Base-by-base conservation (phyloP, 2,329 filamentous ascomycete species). In the Talaromyces sp. region DNA sequence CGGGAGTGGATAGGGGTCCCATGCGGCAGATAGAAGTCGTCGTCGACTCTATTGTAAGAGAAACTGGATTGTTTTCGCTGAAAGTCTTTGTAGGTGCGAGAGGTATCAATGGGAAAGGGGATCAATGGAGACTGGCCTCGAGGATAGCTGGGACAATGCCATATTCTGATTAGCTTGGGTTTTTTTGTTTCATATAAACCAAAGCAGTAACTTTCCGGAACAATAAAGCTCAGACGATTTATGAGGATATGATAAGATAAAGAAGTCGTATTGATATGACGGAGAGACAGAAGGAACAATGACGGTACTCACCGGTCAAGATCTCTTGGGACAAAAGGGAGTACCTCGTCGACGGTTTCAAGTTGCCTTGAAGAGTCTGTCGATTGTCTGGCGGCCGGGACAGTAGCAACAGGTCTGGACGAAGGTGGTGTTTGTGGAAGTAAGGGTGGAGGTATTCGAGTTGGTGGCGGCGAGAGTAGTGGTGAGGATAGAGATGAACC, bases 1-100 rank as follows among this genome's bases (percentile, higher is more conserved):
- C 78, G 77, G 66, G 70, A 76, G 68, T 79, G 77, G 58, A 77
- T 66, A 14, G 73, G 72, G 50, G 71, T 75, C 68, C 71, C 76
- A 78, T 77, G 74, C 74, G 73, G 71, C 67, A 76, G 73, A 62
- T 74, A 67, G 45, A 71, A 68, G 68, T 72, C 69, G 65, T 75
- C 72, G 68, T 72, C 70, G 65, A 70, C 70, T n/a, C 37, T 27
- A 16, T 10, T 33, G 31, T 41, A 45, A 31, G 31, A 45, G 4
- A 45, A 14, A 24, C 41, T 13, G 50, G 37, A 47, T 60, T 71
- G 67, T 61, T 68, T 69, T 57, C 66, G 63, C 63, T 69, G 69
- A 37, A 70, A 66, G 45, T 62, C 67, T 43, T 43, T 61, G 54
- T 62, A 62, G 54, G 59, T 47, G 69, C 70, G 68, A 59, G 72